Evolutionary conservation across 2,329 filamentous ascomycete species (phyloP).

Genomic region (Xylaria sp.): DNA sequence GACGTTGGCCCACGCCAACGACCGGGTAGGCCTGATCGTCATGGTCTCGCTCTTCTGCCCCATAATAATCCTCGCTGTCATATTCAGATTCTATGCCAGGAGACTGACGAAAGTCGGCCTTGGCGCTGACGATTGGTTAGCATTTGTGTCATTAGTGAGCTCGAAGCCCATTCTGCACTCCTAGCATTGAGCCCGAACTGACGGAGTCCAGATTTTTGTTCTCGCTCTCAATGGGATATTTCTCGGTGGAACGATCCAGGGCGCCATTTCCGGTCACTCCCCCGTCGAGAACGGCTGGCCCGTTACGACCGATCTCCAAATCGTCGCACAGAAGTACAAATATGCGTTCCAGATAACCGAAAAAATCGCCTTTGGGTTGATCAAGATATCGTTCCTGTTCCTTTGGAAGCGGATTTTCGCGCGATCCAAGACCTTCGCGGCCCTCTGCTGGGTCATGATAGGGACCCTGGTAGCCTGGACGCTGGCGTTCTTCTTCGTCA

Average conservation of each 20-base stretch:
- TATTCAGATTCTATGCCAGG: conserved; percentile 15
- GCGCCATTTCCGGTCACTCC: conserved; percentile 14
- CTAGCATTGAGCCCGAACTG: too few species aligned
- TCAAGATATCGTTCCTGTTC: conserved; percentile 30
- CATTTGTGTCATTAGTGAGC: conserved; percentile 6
- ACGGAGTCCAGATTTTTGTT: conserved; percentile 4
- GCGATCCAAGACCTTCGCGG: conserved; percentile 4
- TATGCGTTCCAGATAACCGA: conserved; percentile 26
- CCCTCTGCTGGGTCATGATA: conserved; percentile 19
- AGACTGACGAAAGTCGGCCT: conserved; percentile 10
- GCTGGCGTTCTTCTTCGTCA: conserved; percentile 28
- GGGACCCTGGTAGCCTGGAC: conserved; percentile 19
- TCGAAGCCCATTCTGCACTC: not conserved
- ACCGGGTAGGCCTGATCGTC: conserved; percentile 11
- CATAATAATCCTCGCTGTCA: conserved; percentile 4
- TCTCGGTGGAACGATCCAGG: conserved; percentile 12
- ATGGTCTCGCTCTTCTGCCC: conserved; percentile 13
- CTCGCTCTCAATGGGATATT: conserved; percentile 18
- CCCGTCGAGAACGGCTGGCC: conserved; percentile 13
- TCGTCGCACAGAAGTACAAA: conserved; percentile 22
- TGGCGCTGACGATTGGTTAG: conserved; percentile 21
- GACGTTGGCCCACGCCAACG: conserved; percentile 3
- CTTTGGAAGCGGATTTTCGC: conserved; percentile 28
- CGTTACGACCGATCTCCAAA: conserved; percentile 14
- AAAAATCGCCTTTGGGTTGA: conserved; percentile 24